Evolutionary conservation across 1,139 yeast genomes (phyloP).

Genomic region (Kodamaea suecica): DNA sequence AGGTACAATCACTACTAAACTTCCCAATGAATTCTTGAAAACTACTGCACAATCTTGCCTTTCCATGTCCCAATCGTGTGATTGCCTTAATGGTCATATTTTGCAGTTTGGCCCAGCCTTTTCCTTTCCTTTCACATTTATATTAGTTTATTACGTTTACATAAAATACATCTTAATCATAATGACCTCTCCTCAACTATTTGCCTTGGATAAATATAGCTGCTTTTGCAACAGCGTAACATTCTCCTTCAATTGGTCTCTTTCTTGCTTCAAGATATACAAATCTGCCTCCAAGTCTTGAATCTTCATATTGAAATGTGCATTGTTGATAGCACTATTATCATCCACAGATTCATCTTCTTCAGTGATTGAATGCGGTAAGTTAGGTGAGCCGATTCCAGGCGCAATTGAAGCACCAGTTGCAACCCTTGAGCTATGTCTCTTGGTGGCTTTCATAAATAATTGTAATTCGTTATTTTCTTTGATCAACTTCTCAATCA

Average conservation of each 20-base stretch:
- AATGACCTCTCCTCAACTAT: constrained; percentile 1
- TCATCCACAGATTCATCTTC: constrained; percentile 33
- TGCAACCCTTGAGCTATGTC: constrained; percentile 26
- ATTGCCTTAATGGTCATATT: too few species aligned
- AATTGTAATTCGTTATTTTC: constrained; percentile 71
- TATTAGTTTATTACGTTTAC: neutral
- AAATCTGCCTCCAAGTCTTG: constrained; percentile 84
- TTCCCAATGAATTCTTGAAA: too few species aligned
- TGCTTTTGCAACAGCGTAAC: constrained; percentile 60
- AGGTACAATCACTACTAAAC: too few species aligned
- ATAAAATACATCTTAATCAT: neutral
- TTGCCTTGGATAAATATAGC: constrained; percentile 33
- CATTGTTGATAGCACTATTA: constrained; percentile 51
- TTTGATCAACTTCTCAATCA: constrained; percentile 52
- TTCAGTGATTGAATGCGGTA: constrained; percentile 15
- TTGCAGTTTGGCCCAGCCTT: too few species aligned
- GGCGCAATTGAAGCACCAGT: constrained; percentile 20
- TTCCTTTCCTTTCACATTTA: neutral
- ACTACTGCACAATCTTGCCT: too few species aligned
- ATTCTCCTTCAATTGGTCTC: constrained; percentile 72
- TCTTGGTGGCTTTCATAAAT: constrained; percentile 43
- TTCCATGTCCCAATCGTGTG: too few species aligned
- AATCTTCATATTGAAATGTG: constrained; percentile 72
- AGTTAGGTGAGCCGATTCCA: constrained; percentile 13
- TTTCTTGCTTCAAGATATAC: constrained; percentile 75